Evolutionary conservation across 1,139 yeast species (phyloP).

Genomic region (Blastobotrys apis): DNA sequence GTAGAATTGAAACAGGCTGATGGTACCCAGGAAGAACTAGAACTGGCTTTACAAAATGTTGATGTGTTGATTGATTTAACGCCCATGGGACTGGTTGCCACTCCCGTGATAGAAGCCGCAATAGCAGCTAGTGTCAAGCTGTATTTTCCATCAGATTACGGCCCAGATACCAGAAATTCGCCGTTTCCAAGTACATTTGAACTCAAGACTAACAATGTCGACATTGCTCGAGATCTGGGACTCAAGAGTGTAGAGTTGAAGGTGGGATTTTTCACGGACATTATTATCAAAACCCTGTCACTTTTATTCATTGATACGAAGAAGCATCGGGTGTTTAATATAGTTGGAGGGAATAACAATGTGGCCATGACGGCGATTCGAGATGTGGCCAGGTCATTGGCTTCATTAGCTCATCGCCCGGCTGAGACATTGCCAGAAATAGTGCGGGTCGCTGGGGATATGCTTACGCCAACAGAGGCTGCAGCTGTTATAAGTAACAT

Average conservation of each 20-base stretch:
- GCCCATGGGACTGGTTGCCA: constrained; percentile 19
- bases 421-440: constrained; percentile 38
- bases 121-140: constrained; percentile 45
- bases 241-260: constrained; percentile 45
- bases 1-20: no score
- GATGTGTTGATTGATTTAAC: constrained; percentile 51
- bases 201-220: constrained; percentile 38
- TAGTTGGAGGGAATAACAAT: not conserved
- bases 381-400: constrained; percentile 50
- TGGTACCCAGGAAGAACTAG: no score
- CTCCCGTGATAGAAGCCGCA: constrained; percentile 37
- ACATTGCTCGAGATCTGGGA: constrained; percentile 43
- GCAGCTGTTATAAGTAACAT: no score
- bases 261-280: constrained; percentile 38
- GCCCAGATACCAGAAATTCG: constrained; percentile 41
- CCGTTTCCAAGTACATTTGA: constrained; percentile 31
- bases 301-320: not conserved
- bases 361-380: constrained; percentile 38
- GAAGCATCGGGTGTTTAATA: not conserved
- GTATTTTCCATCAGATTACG: constrained; percentile 62
- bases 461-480: constrained; percentile 38
- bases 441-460: constrained; percentile 22
- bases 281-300: constrained; percentile 27
- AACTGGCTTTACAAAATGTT: constrained; percentile 42
- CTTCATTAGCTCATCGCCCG: constrained; percentile 28